Evolutionary conservation across 2,329 filamentous ascomycete genomes (phyloP).

Genomic region (Microthyrium microscopicum): DNA sequence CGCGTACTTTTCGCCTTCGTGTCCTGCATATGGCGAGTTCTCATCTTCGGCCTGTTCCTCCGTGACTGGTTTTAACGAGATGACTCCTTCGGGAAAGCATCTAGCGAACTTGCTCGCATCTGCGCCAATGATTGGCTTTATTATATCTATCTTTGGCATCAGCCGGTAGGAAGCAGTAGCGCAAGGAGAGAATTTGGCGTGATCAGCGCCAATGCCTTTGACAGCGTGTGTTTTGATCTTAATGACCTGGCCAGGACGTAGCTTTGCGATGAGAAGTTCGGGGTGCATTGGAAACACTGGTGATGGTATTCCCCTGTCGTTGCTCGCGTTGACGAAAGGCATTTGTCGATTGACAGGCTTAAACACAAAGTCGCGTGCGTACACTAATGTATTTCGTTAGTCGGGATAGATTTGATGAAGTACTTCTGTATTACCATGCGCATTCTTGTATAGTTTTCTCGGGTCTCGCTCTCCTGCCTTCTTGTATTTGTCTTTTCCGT

Average conservation of each 20-base stretch:
- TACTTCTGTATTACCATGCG: constrained; percentile 30
- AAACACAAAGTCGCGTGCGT: constrained; percentile 16
- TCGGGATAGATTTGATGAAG: neutral
- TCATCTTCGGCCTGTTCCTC: constrained; percentile 42
- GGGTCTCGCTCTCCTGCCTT: constrained; percentile 66
- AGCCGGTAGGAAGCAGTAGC: constrained; percentile 88
- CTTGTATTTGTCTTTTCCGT: constrained; percentile 38
- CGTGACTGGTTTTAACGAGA: constrained; percentile 59
- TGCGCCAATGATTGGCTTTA: constrained; percentile 63
- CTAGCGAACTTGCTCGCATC: constrained; percentile 79
- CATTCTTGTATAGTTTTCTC: constrained; percentile 67
- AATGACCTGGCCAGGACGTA: constrained; percentile 79
- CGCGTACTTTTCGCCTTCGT: constrained; percentile 68
- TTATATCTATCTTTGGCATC: constrained; percentile 73
- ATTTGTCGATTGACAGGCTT: constrained; percentile 2
- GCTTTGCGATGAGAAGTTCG: constrained; percentile 84
- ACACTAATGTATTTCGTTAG: constrained; percentile 15
- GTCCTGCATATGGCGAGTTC: constrained; percentile 52
- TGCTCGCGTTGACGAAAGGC: constrained; percentile 48
- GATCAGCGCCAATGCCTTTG: constrained; percentile 85
- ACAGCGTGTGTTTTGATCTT: constrained; percentile 81
- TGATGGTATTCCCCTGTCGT: constrained; percentile 20
- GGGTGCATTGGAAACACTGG: constrained; percentile 65
- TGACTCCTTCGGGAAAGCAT: constrained; percentile 83
- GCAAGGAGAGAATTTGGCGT: constrained; percentile 93